phyloP scores from a whole-genome alignment of 108 stramenopile genomes.

The Nitzschia sp. region DNA sequence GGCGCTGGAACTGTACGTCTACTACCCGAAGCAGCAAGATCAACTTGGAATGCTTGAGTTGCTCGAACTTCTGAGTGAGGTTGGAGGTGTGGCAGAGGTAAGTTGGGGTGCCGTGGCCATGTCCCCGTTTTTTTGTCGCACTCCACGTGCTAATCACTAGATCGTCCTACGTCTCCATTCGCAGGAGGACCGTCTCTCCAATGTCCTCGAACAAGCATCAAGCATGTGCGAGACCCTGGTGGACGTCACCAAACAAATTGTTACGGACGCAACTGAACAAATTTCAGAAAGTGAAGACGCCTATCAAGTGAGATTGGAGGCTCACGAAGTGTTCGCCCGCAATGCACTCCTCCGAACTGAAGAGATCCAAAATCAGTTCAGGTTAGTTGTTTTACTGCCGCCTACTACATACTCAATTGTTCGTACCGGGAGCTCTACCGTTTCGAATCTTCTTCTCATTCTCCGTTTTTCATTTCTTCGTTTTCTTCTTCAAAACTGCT shows the following conservation, averaged over 20 bases:
- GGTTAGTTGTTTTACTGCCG: too few relatives aligned
- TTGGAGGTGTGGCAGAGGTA: constrained; percentile 63
- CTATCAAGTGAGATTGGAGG: constrained; percentile 80
- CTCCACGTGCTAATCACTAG: neutral
- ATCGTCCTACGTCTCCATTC: neutral
- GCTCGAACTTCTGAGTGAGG: constrained; percentile 68
- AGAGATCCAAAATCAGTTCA: constrained; percentile 79
- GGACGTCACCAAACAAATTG: constrained; percentile 58
- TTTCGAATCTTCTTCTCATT: too few relatives aligned
- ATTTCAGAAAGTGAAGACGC: constrained; percentile 64
- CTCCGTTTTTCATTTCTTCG: too few relatives aligned
- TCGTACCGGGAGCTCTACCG: too few relatives aligned
- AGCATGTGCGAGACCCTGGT: constrained; percentile 61
- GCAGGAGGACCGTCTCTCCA: constrained; percentile 76
- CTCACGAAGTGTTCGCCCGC: constrained; percentile 66
- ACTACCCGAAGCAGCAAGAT: constrained; percentile 37
- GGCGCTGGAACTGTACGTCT: constrained; percentile 79
- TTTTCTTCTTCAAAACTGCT: too few relatives aligned
- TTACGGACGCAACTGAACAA: constrained; percentile 64
- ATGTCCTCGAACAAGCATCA: constrained; percentile 64
- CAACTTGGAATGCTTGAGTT: constrained; percentile 55
- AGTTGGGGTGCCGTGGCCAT: constrained; percentile 11
- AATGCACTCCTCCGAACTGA: constrained; percentile 60
- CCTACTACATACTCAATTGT: too few relatives aligned
- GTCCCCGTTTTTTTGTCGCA: neutral